A percentile compares a stretch with the other conserved stretches of the same genome.
Conservation (phyloP, 805 yeast genomes). For the Danielia oregonensis region DNA sequence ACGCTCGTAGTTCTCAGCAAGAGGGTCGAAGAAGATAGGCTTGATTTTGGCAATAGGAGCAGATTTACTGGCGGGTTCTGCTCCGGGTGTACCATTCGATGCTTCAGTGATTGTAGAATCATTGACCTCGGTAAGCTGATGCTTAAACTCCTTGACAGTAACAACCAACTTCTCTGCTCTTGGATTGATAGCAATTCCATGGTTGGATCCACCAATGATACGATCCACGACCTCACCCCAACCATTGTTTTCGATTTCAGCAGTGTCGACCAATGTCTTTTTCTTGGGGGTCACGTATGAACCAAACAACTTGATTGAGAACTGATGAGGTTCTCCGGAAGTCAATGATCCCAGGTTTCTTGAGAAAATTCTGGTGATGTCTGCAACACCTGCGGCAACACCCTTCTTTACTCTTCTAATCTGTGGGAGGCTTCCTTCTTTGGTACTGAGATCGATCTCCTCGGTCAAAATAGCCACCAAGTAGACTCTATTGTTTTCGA, state of each 20-base stretch:
- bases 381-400: conserved; percentile 84
- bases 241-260: conserved; percentile 49
- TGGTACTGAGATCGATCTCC: conserved; percentile 45
- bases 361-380: conserved; percentile 74
- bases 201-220: conserved; percentile 68
- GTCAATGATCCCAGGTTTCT: conserved; percentile 56
- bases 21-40: conserved; percentile 62
- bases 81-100: conserved; percentile 4
- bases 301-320: conserved; percentile 67
- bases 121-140: conserved; percentile 27
- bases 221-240: conserved; percentile 88
- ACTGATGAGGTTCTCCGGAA: conserved; percentile 65
- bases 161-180: conserved; percentile 70
- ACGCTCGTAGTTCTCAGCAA: conserved; percentile 57
- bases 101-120: background rate
- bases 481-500: conserved; percentile 61
- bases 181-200: conserved; percentile 78
- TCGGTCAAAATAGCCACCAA: conserved; percentile 76
- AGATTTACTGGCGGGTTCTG: conserved; percentile 30
- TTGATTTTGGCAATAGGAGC: conserved; percentile 62
- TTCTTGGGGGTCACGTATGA: conserved; percentile 52
- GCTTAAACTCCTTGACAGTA: conserved; percentile 70
- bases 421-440: conserved; percentile 27
- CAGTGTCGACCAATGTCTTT: conserved; percentile 17
- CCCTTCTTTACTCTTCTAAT: conserved; percentile 61